phyloP scores from a whole-genome alignment of 495 filamentous ascomycete genomes.

The Collariella sp. region DNA sequence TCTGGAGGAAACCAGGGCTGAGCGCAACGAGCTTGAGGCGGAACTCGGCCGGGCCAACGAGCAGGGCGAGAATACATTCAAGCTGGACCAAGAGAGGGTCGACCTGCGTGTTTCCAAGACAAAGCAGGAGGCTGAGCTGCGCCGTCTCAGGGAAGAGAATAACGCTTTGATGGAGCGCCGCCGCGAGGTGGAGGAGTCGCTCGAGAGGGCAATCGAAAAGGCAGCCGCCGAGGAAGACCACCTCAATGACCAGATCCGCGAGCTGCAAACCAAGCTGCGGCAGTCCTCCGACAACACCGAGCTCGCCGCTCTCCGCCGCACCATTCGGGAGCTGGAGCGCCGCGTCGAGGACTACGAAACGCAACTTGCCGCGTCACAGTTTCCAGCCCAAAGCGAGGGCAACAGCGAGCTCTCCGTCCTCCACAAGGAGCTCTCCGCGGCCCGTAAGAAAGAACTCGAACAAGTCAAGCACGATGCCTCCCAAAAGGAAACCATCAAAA shows the following conservation, averaged over 20 bases:
- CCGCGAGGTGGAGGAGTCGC: slow-evolving; percentile 46
- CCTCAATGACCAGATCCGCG: slow-evolving; percentile 49
- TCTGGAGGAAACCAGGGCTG: slow-evolving; percentile 47
- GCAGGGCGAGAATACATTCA: slow-evolving; percentile 45
- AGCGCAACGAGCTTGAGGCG: slow-evolving; percentile 55
- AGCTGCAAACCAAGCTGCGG: slow-evolving; percentile 42
- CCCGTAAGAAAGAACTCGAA: slow-evolving; percentile 54
- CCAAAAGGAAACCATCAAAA: slow-evolving; percentile 47
- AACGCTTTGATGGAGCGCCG: slow-evolving; percentile 42
- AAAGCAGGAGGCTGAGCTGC: slow-evolving; percentile 52
- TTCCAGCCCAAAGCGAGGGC: slow-evolving; percentile 46
- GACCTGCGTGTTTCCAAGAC: slow-evolving; percentile 52
- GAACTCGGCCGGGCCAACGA: slow-evolving; percentile 45
- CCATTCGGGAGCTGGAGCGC: slow-evolving; percentile 50
- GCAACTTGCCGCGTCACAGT: slow-evolving; percentile 40
- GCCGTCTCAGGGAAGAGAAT: slow-evolving; percentile 51
- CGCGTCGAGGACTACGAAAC: slow-evolving; percentile 51
- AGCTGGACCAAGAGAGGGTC: slow-evolving; percentile 53
- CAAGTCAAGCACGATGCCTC: slow-evolving; percentile 54
- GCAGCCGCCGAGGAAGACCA: slow-evolving; percentile 49
- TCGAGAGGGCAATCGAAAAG: slow-evolving; percentile 48
- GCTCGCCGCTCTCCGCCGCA: slow-evolving; percentile 36
- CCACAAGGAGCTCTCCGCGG: slow-evolving; percentile 52
- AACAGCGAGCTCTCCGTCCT: slow-evolving; percentile 50
- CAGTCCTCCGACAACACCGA: slow-evolving; percentile 44